Evolutionary conservation across 345 rosid genomes (phyloP).

Genomic region (Moringa oleifera): DNA sequence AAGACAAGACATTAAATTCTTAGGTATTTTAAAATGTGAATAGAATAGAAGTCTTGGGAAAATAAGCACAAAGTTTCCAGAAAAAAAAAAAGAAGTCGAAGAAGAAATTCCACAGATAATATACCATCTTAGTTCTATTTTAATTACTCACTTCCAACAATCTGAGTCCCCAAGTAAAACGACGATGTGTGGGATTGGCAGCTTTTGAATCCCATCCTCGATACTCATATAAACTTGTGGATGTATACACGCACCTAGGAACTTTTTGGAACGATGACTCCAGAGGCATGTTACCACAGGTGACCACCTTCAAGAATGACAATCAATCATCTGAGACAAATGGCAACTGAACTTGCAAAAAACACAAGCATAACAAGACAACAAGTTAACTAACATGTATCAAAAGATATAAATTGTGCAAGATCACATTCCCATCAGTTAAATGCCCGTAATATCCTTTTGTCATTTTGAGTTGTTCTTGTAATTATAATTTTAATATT

Average conservation of each 20-base stretch:
- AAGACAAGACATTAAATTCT: background rate
- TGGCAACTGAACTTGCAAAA: background rate
- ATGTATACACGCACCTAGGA: slow-evolving; percentile 76
- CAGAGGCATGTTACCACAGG: slow-evolving; percentile 82
- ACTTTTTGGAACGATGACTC: slow-evolving; percentile 74
- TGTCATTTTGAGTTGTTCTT: too few species aligned
- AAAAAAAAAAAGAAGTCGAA: background rate
- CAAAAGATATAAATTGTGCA: too few species aligned
- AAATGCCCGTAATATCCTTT: background rate
- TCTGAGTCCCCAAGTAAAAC: slow-evolving; percentile 71
- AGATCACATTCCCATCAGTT: background rate
- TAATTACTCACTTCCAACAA: slow-evolving; percentile 52
- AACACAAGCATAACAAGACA: background rate
- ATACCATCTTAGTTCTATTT: background rate
- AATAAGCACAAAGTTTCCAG: background rate
- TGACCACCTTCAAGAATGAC: slow-evolving; percentile 50
- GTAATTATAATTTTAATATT: too few species aligned
- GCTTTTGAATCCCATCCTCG: slow-evolving; percentile 83
- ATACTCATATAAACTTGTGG: slow-evolving; percentile 69
- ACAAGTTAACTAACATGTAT: background rate
- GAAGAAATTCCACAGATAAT: background rate
- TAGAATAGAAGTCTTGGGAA: too few species aligned
- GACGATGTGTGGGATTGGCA: slow-evolving; percentile 67
- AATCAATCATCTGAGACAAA: background rate
- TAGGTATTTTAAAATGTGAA: background rate